Conservation (phyloP, 2,329 filamentous ascomycete species). For the Pseudohalonectria lignicola region DNA sequence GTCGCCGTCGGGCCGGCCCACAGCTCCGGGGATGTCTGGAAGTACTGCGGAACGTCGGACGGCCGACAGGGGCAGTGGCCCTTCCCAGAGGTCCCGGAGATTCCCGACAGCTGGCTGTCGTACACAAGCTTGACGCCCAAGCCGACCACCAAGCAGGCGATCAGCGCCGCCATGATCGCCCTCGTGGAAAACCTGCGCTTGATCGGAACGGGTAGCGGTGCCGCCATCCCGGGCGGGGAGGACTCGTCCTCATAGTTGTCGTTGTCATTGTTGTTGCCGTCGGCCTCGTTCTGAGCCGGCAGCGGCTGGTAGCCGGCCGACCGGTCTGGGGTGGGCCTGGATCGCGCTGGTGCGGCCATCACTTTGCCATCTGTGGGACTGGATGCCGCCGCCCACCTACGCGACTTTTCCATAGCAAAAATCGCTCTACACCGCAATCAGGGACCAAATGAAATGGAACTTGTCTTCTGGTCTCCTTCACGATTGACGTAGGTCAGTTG, state of each 20-base stretch:
- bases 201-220: neutral
- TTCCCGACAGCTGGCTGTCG: slow-evolving; percentile 8
- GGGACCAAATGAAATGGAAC: too few relatives aligned
- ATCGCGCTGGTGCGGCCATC: too few relatives aligned
- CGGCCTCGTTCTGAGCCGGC: neutral
- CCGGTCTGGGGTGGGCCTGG: too few relatives aligned
- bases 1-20: slow-evolving; percentile 60
- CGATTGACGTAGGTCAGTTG: too few relatives aligned
- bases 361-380: too few relatives aligned
- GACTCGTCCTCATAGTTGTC: neutral
- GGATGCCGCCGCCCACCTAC: too few relatives aligned
- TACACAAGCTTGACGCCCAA: slow-evolving; percentile 11
- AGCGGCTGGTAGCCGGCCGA: neutral
- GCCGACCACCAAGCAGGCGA: slow-evolving; percentile 11
- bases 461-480: too few relatives aligned
- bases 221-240: neutral
- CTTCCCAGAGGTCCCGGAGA: neutral
- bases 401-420: too few relatives aligned
- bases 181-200: slow-evolving; percentile 2
- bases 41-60: slow-evolving; percentile 46
- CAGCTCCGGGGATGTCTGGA: slow-evolving; percentile 48
- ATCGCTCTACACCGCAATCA: too few relatives aligned
- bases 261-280: neutral
- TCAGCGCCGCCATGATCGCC: slow-evolving; percentile 9
- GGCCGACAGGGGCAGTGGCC: slow-evolving; percentile 16